Evolutionary conservation across 176 grass and related monocot species (phyloP).

Genomic region (Carex parvula): DNA sequence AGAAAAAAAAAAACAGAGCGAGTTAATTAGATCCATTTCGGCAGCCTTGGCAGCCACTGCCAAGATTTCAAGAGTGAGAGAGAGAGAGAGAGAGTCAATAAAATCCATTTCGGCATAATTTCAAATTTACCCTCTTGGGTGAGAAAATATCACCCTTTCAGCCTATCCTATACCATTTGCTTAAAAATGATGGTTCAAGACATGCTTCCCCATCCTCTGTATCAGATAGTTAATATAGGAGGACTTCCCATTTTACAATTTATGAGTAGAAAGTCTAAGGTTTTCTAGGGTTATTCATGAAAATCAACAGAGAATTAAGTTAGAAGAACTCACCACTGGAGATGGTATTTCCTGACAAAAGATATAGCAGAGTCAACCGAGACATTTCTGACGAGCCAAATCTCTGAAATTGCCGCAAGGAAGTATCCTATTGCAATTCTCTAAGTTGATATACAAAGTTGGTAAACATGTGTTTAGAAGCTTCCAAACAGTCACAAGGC

Average conservation of each 20-base stretch:
- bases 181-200: not conserved
- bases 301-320: not conserved
- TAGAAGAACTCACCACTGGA: conserved; percentile 73
- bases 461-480: not conserved
- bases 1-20: not conserved
- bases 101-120: conserved; percentile 1
- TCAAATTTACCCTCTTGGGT: not conserved
- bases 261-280: not conserved
- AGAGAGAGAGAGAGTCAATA: not conserved
- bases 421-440: conserved; percentile 96
- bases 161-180: not conserved
- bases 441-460: conserved; percentile 40
- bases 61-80: no score
- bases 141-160: not conserved
- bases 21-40: not conserved
- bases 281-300: not conserved
- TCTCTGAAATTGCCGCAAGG: conserved; percentile 75
- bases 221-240: not conserved
- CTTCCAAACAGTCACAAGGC: conserved; percentile 14
- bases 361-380: conserved; percentile 55
- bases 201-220: not conserved
- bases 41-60: not conserved
- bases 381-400: conserved; percentile 71
- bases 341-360: conserved; percentile 79
- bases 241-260: not conserved